Evolutionary conservation across 345 rosid species (phyloP).

Genomic region (Eucalyptus leucophloia): DNA sequence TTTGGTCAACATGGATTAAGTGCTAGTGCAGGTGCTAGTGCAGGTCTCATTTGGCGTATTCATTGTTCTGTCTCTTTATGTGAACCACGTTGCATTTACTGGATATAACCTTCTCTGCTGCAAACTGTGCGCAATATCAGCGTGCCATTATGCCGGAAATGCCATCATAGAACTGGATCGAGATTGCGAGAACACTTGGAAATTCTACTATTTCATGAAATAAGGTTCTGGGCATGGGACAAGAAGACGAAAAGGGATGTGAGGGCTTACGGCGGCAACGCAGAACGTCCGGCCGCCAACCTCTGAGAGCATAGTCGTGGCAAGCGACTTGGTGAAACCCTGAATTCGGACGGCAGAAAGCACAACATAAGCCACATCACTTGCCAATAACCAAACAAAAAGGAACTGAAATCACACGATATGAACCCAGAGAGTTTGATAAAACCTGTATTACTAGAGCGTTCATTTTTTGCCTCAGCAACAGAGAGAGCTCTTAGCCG

Average conservation of each 20-base stretch:
- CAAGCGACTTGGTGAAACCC: conserved; percentile 92
- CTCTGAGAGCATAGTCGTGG: conserved; percentile 87
- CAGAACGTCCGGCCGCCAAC: conserved; percentile 94
- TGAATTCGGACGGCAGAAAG: background rate
- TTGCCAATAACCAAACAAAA: background rate
- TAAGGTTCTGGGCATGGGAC: background rate
- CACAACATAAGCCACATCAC: background rate
- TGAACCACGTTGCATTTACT: background rate
- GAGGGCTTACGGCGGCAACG: conserved; percentile 70
- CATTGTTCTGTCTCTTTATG: background rate
- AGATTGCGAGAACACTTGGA: background rate
- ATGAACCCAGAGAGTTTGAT: background rate
- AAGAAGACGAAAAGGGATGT: background rate
- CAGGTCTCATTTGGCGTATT: background rate
- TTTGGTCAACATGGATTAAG: background rate
- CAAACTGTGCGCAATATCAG: background rate
- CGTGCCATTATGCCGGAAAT: background rate
- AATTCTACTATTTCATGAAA: background rate
- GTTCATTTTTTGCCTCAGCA: background rate
- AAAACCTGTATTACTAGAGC: background rate
- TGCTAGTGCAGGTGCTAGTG: background rate
- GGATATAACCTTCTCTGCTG: background rate
- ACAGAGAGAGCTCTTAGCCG: background rate
- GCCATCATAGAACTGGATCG: background rate
- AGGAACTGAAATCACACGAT: background rate